phyloP scores from a whole-genome alignment of 1,284 basidiomycete species.

The Microbotryum violaceum region DNA sequence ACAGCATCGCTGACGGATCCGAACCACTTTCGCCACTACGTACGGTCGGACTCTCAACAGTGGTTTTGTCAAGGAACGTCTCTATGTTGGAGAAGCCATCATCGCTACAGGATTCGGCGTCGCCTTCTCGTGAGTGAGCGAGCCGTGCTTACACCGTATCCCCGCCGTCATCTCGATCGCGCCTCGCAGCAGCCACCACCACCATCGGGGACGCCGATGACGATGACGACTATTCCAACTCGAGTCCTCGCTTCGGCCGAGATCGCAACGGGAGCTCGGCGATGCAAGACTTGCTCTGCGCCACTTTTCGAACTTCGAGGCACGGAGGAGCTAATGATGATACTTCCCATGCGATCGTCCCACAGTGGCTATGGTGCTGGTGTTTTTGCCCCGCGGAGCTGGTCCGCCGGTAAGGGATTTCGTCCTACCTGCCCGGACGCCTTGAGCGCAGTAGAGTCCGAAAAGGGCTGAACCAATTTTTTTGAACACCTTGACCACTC shows the following conservation, averaged over 20 bases:
- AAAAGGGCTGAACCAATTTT: conserved; percentile 57
- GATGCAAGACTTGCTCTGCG: not conserved
- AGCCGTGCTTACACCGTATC: conserved; percentile 32
- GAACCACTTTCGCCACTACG: not conserved
- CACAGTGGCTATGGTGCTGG: conserved; percentile 69
- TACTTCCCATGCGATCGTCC: not conserved
- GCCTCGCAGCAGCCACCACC: too few species aligned
- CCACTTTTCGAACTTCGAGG: not conserved
- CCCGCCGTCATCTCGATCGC: too few species aligned
- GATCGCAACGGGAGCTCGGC: too few species aligned
- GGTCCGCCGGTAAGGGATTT: conserved; percentile 51
- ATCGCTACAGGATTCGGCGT: conserved; percentile 93
- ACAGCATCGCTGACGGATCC: not conserved
- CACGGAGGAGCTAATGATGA: too few species aligned
- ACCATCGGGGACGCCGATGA: too few species aligned
- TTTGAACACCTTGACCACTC: not conserved
- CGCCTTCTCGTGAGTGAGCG: conserved; percentile 53
- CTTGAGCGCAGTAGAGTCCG: conserved; percentile 48
- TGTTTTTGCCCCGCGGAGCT: conserved; percentile 76
- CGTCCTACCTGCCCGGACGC: not conserved
- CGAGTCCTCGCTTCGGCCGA: too few species aligned
- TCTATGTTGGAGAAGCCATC: conserved; percentile 94
- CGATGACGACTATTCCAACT: too few species aligned
- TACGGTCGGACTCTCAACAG: not conserved
- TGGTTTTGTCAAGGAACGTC: conserved; percentile 73